phyloP scores from a whole-genome alignment of 2,329 filamentous ascomycete species.

The Aspergillus sp. region DNA sequence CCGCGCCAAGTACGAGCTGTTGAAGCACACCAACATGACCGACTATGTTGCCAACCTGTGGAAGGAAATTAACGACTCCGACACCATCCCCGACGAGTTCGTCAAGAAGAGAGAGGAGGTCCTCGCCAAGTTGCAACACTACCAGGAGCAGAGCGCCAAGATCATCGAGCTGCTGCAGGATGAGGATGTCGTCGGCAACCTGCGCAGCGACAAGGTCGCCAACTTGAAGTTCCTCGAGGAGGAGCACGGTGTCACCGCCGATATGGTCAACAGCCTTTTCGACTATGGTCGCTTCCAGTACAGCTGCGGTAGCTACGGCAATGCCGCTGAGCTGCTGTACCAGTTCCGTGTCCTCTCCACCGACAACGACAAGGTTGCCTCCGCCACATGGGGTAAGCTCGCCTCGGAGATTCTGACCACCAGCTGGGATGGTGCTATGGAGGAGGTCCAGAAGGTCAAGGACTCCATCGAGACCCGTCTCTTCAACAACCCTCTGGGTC shows the following conservation, averaged over 20 bases:
- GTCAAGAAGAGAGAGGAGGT: constrained; percentile 87
- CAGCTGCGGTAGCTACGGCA: constrained; percentile 90
- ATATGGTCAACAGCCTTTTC: constrained; percentile 95
- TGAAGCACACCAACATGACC: constrained; percentile 98
- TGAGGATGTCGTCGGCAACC: constrained; percentile 84
- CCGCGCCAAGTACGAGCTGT: constrained; percentile 85
- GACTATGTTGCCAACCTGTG: constrained; percentile 94
- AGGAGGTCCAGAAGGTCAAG: constrained; percentile 87
- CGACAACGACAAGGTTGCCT: constrained; percentile 95
- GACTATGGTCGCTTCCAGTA: constrained; percentile 98
- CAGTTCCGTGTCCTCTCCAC: constrained; percentile 97
- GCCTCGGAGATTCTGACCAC: constrained; percentile 92
- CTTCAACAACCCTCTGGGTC: constrained; percentile 93
- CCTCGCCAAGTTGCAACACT: constrained; percentile 76
- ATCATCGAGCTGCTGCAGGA: constrained; percentile 84
- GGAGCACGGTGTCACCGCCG: constrained; percentile 87
- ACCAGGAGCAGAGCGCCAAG: constrained; percentile 83
- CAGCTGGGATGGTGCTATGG: constrained; percentile 92
- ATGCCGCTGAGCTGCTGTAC: constrained; percentile 89
- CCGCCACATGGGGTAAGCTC: constrained; percentile 96
- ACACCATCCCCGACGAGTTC: constrained; percentile 80
- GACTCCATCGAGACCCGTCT: constrained; percentile 91
- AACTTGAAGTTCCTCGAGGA: constrained; percentile 99
- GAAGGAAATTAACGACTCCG: constrained; percentile 80
- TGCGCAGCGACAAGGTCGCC: constrained; percentile 95